Percentiles rank a stretch among this genome's conserved stretches.
These are phyloP conservation scores for Balakata baccata DNA, from an alignment of 345 rosid genomes.

Conservation along the genomic window DNA sequence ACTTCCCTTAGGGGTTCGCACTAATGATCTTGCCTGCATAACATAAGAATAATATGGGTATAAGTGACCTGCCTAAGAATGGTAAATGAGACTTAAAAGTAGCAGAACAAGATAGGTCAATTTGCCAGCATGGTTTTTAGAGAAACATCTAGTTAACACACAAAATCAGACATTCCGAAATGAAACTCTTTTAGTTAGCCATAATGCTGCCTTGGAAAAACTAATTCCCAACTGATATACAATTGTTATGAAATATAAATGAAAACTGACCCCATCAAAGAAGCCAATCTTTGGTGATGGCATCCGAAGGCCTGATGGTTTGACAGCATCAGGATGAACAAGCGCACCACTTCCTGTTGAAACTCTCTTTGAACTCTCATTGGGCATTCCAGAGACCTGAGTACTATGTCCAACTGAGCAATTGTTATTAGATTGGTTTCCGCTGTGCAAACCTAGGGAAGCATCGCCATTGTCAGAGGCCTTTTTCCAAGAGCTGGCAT, in stretches of 20 bases:
- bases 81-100: conserved; percentile 6
- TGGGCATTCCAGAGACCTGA: conserved; percentile 23
- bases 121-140: conserved; percentile 1
- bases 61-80: conserved; percentile 8
- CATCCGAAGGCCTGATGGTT: conserved; percentile 84
- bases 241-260: conserved; percentile 17
- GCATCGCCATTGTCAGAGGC: conserved; percentile 18
- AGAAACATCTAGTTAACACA: background rate
- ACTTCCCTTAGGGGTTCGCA: conserved; percentile 47
- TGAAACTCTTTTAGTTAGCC: background rate
- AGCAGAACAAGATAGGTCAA: background rate
- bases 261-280: conserved; percentile 86
- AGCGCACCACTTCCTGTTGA: conserved; percentile 32
- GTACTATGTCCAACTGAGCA: conserved; percentile 32
- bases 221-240: conserved; percentile 1
- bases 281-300: conserved; percentile 95
- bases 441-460: conserved; percentile 34
- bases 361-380: conserved; percentile 34
- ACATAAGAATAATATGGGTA: conserved; percentile 12
- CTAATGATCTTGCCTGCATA: conserved; percentile 51
- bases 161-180: background rate
- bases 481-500: conserved; percentile 31
- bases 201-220: conserved; percentile 11
- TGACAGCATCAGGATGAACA: conserved; percentile 38
- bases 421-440: conserved; percentile 27